Base-by-base conservation (phyloP, 768 basidiomycete species). In the Hemileccinum impolitum region DNA sequence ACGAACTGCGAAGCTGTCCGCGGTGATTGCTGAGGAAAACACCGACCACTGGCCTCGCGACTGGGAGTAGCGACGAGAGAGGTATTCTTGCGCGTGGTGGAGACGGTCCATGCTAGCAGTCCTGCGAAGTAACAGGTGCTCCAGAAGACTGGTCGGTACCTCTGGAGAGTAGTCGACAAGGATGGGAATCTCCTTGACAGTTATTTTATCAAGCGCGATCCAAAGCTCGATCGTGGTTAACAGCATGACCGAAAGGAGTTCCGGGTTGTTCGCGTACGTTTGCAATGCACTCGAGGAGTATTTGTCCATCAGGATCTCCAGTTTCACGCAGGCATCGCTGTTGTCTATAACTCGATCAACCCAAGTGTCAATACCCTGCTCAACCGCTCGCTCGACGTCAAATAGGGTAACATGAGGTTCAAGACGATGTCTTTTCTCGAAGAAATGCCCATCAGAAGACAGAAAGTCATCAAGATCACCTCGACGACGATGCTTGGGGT, bases 111-210 rank as follows among this genome's bases (percentile, higher is more conserved):
- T 47, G 9, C 51, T 8, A 23, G 23, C 23, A 23, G 23, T 23
- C 23, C 23, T 23, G 23, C 23, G 6, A 6, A 23, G 23, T 23
- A 81, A 60, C 21, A 81, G 66, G 0, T 67, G 49, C 23, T 76
- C 65, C n/a, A 79, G 55, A 18, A 77, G 55, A 4, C 43, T 41
- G 3, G 48, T 23, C 0, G 74, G 67, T 0, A 81, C 58, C 49
- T 76, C 78, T 0, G 79, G 77, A 10, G 75, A 73, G 45, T 76
- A 80, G 3, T 72, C 59, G 23, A 6, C 23, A 23, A 23, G 23
- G 3, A 23, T 23, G 23, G 23, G 23, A 23, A 23, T 23, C 6
- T 23, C 23, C 23, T 23, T 23, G 23, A 23, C 23, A 23, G 23
- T 6, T 23, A 23, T 3, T 23, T 23, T 23, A 23, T 23, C 23